Evolutionary conservation across 2,329 filamentous ascomycete genomes (phyloP), one percentile per base, ranked within the genome.

Genomic region (Curvularia verruculosa): DNA sequence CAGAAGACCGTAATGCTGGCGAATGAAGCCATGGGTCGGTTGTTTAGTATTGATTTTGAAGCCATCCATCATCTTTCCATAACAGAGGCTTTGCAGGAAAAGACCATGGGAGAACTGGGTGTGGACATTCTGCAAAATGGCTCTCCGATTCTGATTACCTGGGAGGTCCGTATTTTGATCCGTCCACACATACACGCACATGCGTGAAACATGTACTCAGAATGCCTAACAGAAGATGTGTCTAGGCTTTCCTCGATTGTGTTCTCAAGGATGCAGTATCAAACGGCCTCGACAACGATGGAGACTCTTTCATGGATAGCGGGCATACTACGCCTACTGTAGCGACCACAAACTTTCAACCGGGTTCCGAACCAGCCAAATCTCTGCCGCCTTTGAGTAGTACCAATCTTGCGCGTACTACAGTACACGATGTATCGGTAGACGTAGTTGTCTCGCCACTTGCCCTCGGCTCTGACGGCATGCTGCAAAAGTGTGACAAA

Each of bases 41-140:
- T 93, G 66, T 77, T 93, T 21, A 87, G 86, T 3, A 79, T 90
- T 47, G 79, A 85, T 24, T 74, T 79, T 21, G 67, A 74, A 41
- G 73, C 73, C 19, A 71, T 77, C 15, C 76, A 81, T 39, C 78
- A 80, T 45, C 61, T 72, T 31, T 79, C 78, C 9, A 78, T 85
- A 3, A 80, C 84, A 37, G 87, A 92, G 31, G 77, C 80, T 19
- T 78, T 93, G 15, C 82, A 84, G 28, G 89, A 89, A 1, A 85
- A 88, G 68, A 84, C 85, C 0, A 78, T 93, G 47, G 84, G 85
- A 5, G 85, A 92, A 65, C 81, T 93, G 10, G 89, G 89, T 0
- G 83, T 93, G 54, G 89, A 92, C 63, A 84, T 92, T 77, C 70
- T 92, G 10, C 87, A 91, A 64, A 85, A 90, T 60, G 88, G 88